A percentile compares a stretch with the other conserved stretches of the same genome.
Evolutionary conservation across 1,139 yeast genomes (phyloP).

Genomic region (Candida buenavistaensis): DNA sequence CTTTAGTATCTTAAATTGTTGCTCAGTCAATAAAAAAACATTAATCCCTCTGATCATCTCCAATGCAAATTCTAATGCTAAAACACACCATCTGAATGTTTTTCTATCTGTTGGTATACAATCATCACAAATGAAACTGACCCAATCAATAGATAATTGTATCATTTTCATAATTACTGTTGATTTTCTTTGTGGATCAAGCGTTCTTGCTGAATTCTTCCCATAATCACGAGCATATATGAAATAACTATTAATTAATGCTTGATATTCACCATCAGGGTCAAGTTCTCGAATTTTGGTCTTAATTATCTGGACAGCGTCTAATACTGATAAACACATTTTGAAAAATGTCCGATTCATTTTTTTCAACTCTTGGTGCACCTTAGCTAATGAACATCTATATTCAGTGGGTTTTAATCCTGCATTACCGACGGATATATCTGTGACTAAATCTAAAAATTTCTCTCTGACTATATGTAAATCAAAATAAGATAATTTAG

Average conservation of each 20-base stretch:
- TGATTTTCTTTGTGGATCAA: slow-evolving; percentile 68
- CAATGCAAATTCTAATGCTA: slow-evolving; percentile 95
- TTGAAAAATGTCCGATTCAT: slow-evolving; percentile 69
- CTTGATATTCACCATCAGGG: slow-evolving; percentile 65
- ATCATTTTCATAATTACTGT: slow-evolving; percentile 72
- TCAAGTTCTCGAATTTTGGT: slow-evolving; percentile 36
- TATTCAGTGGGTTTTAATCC: slow-evolving; percentile 49
- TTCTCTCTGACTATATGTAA: slow-evolving; percentile 38
- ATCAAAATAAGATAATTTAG: slow-evolving; percentile 44
- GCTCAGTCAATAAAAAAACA: slow-evolving; percentile 75
- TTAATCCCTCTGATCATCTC: slow-evolving; percentile 91
- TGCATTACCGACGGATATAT: slow-evolving; percentile 47
- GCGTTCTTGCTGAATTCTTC: slow-evolving; percentile 63
- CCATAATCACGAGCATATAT: slow-evolving; percentile 85
- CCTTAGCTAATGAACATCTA: slow-evolving; percentile 70
- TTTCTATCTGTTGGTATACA: slow-evolving; percentile 89
- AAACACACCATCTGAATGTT: slow-evolving; percentile 94
- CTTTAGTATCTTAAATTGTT: slow-evolving; percentile 70
- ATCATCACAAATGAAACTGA: slow-evolving; percentile 88
- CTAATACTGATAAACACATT: slow-evolving; percentile 67
- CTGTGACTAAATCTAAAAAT: slow-evolving; percentile 55
- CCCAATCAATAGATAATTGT: slow-evolving; percentile 84
- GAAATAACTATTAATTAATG: slow-evolving; percentile 73
- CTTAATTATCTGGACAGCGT: slow-evolving; percentile 59
- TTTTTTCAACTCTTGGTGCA: slow-evolving; percentile 71